Conservation (phyloP, 1,284 basidiomycete genomes). For the Cerrena zonata region DNA sequence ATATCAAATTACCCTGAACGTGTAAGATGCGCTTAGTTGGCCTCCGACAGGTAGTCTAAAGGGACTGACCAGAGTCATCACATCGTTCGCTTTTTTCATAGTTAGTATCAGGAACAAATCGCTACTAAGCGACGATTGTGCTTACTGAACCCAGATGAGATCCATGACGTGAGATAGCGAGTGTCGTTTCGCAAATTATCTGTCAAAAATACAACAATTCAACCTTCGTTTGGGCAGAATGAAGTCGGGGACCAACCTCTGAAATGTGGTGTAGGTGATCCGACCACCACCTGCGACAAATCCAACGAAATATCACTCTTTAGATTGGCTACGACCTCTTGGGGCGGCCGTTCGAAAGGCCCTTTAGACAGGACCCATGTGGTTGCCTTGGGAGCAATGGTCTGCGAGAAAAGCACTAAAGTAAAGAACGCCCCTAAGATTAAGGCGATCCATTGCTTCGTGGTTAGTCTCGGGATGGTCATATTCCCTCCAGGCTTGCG, state of each 20-base stretch:
- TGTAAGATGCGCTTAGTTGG: neutral
- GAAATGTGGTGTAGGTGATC: conserved; percentile 42
- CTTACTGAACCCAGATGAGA: conserved; percentile 62
- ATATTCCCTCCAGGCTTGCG: neutral
- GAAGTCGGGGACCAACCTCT: conserved; percentile 40
- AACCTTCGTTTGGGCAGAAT: too few relatives aligned
- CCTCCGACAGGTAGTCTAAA: neutral
- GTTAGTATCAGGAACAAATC: neutral
- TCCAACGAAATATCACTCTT: neutral
- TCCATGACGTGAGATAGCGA: conserved; percentile 59
- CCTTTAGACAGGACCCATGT: neutral
- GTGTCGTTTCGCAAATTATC: conserved; percentile 49
- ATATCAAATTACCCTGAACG: conserved; percentile 54
- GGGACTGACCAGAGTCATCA: conserved; percentile 50
- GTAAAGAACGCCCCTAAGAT: neutral
- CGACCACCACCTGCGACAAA: conserved; percentile 19
- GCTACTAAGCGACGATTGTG: conserved; percentile 7
- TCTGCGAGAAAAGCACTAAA: neutral
- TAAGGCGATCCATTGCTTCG: neutral
- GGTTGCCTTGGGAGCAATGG: neutral
- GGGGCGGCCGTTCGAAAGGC: neutral
- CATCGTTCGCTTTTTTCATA: conserved; percentile 55
- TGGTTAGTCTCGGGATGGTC: neutral
- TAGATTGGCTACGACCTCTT: neutral
- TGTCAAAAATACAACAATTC: too few relatives aligned